phyloP scores from a whole-genome alignment of 2,329 filamentous ascomycete genomes.

The Aspergillus niger region DNA sequence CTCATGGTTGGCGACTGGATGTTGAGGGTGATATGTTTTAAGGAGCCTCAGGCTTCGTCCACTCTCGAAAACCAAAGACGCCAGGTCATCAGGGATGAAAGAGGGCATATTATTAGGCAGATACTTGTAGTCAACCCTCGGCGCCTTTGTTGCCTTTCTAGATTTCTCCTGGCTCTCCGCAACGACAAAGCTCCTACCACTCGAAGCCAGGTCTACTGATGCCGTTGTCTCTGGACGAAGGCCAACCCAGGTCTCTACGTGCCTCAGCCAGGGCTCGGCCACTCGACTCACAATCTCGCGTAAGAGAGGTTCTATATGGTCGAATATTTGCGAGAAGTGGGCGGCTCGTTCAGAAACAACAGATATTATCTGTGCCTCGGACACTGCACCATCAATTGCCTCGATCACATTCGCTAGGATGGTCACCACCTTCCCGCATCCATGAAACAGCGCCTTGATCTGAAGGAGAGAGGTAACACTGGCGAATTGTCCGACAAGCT shows the following conservation, averaged over 20 bases:
- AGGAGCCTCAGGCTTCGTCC: slow-evolving; percentile 76
- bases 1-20: slow-evolving; percentile 63
- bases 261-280: slow-evolving; percentile 66
- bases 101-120: slow-evolving; percentile 62
- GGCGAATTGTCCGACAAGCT: slow-evolving; percentile 30
- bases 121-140: slow-evolving; percentile 63
- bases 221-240: slow-evolving; percentile 61
- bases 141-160: slow-evolving; percentile 59
- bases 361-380: slow-evolving; percentile 64
- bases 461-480: slow-evolving; percentile 38
- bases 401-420: slow-evolving; percentile 40
- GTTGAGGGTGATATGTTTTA: slow-evolving; percentile 67
- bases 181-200: slow-evolving; percentile 62
- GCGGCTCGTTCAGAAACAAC: slow-evolving; percentile 64
- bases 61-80: slow-evolving; percentile 73
- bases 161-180: slow-evolving; percentile 62
- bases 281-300: slow-evolving; percentile 67
- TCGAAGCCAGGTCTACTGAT: slow-evolving; percentile 51
- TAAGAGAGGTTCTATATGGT: slow-evolving; percentile 64
- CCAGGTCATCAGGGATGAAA: slow-evolving; percentile 71
- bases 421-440: slow-evolving; percentile 40
- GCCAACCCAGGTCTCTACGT: slow-evolving; percentile 74
- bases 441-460: slow-evolving; percentile 41
- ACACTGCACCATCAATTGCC: slow-evolving; percentile 51
- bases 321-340: slow-evolving; percentile 64